Conservation (phyloP, 2,329 filamentous ascomycete genomes). For the Pleomassaria siparia region DNA sequence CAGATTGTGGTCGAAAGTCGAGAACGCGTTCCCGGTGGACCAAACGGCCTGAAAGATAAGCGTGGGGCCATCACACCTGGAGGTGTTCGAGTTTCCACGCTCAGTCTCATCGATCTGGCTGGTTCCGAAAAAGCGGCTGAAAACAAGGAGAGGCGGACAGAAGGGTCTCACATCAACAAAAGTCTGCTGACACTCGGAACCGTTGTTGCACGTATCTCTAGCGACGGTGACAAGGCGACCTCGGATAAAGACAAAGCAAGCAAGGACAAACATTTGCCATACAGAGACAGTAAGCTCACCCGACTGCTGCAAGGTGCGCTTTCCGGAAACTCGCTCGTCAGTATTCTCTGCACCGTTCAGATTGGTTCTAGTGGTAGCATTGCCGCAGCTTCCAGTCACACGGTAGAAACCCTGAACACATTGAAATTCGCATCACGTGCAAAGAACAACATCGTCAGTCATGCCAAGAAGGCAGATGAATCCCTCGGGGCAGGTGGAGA, state of each 20-base stretch:
- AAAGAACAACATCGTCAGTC: constrained; percentile 97
- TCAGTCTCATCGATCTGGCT: constrained; percentile 94
- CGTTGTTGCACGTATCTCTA: constrained; percentile 90
- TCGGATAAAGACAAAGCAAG: constrained; percentile 69
- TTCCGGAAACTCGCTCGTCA: constrained; percentile 91
- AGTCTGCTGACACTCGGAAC: constrained; percentile 92
- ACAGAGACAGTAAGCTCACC: constrained; percentile 96
- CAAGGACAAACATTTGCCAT: constrained; percentile 92
- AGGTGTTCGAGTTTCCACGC: constrained; percentile 89
- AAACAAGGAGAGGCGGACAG: constrained; percentile 87
- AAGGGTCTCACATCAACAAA: constrained; percentile 98
- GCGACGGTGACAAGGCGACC: constrained; percentile 76
- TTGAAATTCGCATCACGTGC: constrained; percentile 95
- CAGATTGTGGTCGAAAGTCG: constrained; percentile 98
- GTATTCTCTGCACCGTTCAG: constrained; percentile 95
- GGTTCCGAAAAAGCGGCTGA: constrained; percentile 96
- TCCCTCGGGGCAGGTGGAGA: constrained; percentile 76
- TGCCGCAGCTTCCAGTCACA: constrained; percentile 72
- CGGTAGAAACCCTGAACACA: constrained; percentile 88
- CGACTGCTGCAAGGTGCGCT: constrained; percentile 87
- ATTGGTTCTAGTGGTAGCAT: constrained; percentile 75
- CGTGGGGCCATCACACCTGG: constrained; percentile 61
- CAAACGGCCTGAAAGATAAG: constrained; percentile 43
- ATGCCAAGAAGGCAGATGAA: constrained; percentile 93
- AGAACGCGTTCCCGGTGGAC: constrained; percentile 69